Evolutionary conservation across 192 early-diverging fungal genomes (phyloP), one percentile per base, ranked within the genome.

Genomic region (Gamsiella multidivaricata): DNA sequence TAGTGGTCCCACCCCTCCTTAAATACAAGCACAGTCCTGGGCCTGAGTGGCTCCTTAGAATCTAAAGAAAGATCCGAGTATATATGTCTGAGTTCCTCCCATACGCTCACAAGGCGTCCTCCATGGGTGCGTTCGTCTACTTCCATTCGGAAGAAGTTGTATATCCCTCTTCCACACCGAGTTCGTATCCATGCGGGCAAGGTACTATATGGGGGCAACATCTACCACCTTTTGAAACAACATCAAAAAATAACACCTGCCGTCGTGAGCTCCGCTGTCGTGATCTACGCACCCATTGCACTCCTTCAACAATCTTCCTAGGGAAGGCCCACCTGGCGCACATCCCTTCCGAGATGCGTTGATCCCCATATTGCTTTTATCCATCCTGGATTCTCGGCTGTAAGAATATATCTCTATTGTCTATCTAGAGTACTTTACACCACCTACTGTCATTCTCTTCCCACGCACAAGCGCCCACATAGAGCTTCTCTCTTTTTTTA

Each of bases 61-160:
- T 61, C 59, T 50, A 49, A 17, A 69, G 56, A 55, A 67, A 69
- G 56, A 60, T 22, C 67, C 67, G 67, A 69, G 67, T 59, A 69
- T 36, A 69, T 42, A 69, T 69, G 67, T 69, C 67, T 69, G 67
- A 69, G 67, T 60, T 59, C 56, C 67, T 59, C 67, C 65, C 65
- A 50, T 68, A 42, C 64, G 64, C 64, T 42, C 64, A 66, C 64
- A 66, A 66, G 43, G 65, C 54, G 65, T 57, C 31, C 3, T 53
- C 67, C 57, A 60, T 69, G 55, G 56, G 67, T 69, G 67, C 37
- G 56, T 57, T 69, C 67, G 56, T 69, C 67, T 69, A 69, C 67
- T 69, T 69, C 67, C 67, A 69, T 69, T 69, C 67, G 67, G 67
- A 69, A 69, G 67, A 69, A 51, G 15, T 58, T 58, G 55, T 58